Base-by-base conservation (phyloP, 495 filamentous ascomycete genomes). In the Podospora conica region DNA sequence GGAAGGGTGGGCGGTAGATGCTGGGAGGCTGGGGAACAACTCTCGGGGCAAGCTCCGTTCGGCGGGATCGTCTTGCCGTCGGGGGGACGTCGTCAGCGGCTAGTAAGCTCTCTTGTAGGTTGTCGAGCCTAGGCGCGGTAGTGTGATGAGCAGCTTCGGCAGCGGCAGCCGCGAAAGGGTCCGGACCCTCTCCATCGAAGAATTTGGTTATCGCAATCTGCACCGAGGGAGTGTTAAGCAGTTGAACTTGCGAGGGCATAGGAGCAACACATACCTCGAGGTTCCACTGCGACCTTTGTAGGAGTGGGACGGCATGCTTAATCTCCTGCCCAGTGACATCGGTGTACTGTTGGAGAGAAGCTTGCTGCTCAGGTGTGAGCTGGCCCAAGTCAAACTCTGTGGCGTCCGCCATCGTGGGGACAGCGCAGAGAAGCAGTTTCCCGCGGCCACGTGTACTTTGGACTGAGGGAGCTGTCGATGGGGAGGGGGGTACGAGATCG, bases 161-260 rank as follows among this genome's bases (percentile, higher is more conserved):
- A 78, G 92, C 90, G 68, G 91, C 91, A 7, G 94, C 80, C 40
- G 6, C 40, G 18, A n/a, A 48, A 6, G 86, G 88, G 73, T 96
- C 91, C 40, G 91, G 85, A 5, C 88, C 86, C 77, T 98, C 96
- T 60, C 96, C 95, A 74, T 98, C 95, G 74, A 97, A 98, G 85
- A 98, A 98, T 72, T 94, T 94, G 59, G 95, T 85, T 60, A 98
- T 91, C 31, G 95, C 95, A 67, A 98, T 96, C 90, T 98, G 74
- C 2, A 40, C 9, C 48, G 11, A 18, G 15, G 2, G 21, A 12
- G 29, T 1, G 28, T 48, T 61, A n/a, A 55, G 15, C 23, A 29
- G 20, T 53, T 33, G 11, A 7, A 33, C 20, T 53, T 48, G 59
- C 3, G 33, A 23, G 21, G n/a, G 0, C 12, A 53, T 24, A 9